These are phyloP conservation scores for Spizellomyces sp. DNA, from an alignment of 192 early-diverging fungal genomes.

Conservation along the genomic window DNA sequence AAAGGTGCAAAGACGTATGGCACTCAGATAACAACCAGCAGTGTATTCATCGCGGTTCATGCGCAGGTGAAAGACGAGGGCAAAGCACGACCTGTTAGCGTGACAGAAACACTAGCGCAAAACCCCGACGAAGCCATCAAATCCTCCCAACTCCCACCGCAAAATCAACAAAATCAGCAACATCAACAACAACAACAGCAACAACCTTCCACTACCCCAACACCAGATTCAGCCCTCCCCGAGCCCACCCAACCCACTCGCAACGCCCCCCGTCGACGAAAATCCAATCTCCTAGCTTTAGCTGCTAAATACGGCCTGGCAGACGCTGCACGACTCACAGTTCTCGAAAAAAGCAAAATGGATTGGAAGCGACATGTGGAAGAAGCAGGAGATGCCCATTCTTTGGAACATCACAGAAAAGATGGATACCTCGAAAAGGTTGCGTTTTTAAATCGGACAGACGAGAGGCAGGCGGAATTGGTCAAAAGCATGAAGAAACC, in stretches of 20 bases:
- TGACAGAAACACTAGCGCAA: not conserved
- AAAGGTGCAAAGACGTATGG: not conserved
- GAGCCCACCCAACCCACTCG: not conserved
- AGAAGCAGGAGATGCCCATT: conserved; percentile 62
- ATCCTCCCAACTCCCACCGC: not conserved
- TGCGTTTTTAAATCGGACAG: conserved; percentile 64
- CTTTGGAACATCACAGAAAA: conserved; percentile 67
- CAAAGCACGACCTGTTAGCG: no score
- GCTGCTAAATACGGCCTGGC: conserved; percentile 32
- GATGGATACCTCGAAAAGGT: conserved; percentile 76
- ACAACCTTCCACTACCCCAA: not conserved
- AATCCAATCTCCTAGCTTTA: conserved; percentile 25
- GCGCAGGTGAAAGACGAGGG: no score
- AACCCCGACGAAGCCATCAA: not conserved
- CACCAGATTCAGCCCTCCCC: not conserved
- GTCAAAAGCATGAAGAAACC: conserved; percentile 40
- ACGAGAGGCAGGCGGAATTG: conserved; percentile 58
- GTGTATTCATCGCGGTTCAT: no score
- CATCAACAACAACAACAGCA: conserved; percentile 2
- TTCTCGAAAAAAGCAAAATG: conserved; percentile 68
- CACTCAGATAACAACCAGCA: not conserved
- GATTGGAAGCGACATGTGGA: conserved; percentile 72
- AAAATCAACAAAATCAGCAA: not conserved
- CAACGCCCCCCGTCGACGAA: conserved; percentile 7
- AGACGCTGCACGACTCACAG: conserved; percentile 65